phyloP scores from a whole-genome alignment of 2,329 filamentous ascomycete species.

The Hymenoscyphus occultus region DNA sequence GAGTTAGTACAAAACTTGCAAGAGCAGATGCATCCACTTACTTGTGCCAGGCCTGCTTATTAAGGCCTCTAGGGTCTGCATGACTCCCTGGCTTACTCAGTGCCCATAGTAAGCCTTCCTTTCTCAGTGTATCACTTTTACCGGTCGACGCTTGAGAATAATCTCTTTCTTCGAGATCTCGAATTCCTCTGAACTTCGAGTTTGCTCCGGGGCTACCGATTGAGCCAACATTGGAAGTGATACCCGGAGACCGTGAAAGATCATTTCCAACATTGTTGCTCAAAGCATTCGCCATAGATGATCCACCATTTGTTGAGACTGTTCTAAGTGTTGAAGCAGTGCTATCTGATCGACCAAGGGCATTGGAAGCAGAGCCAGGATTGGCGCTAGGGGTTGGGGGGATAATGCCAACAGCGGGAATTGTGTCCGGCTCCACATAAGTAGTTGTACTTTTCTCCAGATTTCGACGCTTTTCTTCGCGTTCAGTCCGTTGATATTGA shows the following conservation, averaged over 20 bases:
- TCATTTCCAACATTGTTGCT: slow-evolving; percentile 29
- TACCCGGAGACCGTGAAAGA: slow-evolving; percentile 53
- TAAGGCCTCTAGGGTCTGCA: slow-evolving; percentile 90
- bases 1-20: slow-evolving; percentile 31
- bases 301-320: slow-evolving; percentile 44
- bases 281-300: slow-evolving; percentile 31
- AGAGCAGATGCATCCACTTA: slow-evolving; percentile 46
- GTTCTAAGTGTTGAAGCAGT: slow-evolving; percentile 65
- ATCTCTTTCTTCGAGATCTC: slow-evolving; percentile 85
- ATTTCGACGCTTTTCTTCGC: slow-evolving; percentile 87
- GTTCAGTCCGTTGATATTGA: slow-evolving; percentile 88
- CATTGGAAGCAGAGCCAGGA: slow-evolving; percentile 48
- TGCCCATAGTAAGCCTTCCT: slow-evolving; percentile 94
- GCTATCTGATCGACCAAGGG: slow-evolving; percentile 69
- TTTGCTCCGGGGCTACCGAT: slow-evolving; percentile 51
- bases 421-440: slow-evolving; percentile 67
- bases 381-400: slow-evolving; percentile 33
- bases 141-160: slow-evolving; percentile 48
- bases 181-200: slow-evolving; percentile 81
- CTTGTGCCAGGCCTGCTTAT: slow-evolving; percentile 99
- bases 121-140: slow-evolving; percentile 67
- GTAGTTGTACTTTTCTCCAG: slow-evolving; percentile 82
- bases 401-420: slow-evolving; percentile 41
- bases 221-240: slow-evolving; percentile 41
- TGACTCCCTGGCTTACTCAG: slow-evolving; percentile 89